Conservation (phyloP, 768 basidiomycete genomes). For the Leucosporidium scottii region DNA sequence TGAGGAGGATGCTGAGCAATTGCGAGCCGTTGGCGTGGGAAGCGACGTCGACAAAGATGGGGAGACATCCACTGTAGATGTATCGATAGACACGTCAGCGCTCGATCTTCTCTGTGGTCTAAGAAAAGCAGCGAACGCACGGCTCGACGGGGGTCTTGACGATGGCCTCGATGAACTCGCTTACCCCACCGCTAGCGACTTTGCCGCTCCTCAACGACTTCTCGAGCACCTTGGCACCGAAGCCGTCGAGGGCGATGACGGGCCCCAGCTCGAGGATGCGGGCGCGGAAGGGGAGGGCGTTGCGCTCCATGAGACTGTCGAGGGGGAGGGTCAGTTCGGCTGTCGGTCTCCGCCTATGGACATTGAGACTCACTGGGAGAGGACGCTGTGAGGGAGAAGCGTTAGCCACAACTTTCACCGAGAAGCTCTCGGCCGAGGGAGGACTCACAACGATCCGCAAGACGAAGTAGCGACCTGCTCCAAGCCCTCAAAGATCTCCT, state of each 20-base stretch:
- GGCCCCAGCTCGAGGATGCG: slow-evolving; percentile 7
- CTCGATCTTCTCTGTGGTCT: no score
- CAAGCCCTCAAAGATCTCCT: slow-evolving; percentile 6
- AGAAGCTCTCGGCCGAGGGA: background rate
- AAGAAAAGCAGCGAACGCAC: background rate
- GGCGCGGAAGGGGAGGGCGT: slow-evolving; percentile 12
- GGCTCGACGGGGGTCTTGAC: background rate
- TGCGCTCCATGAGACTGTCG: slow-evolving; percentile 14
- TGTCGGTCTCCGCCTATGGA: no score
- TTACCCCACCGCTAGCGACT: background rate
- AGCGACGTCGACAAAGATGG: slow-evolving; percentile 9
- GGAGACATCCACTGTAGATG: background rate
- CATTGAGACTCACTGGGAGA: background rate
- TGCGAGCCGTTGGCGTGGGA: slow-evolving; percentile 6
- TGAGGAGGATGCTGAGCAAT: slow-evolving; percentile 14
- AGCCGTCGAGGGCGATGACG: slow-evolving; percentile 9
- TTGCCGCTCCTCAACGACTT: background rate
- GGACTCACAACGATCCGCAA: slow-evolving; percentile 21
- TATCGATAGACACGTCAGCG: no score
- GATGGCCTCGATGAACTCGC: slow-evolving; percentile 3
- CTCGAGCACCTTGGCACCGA: slow-evolving; percentile 24
- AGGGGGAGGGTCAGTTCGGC: background rate
- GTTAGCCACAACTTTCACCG: no score
- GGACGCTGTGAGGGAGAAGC: slow-evolving; percentile 4
- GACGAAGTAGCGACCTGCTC: slow-evolving; percentile 7